Evolutionary conservation across 306 rosid species (phyloP).

Genomic region (Lathyrus oleraceus): DNA sequence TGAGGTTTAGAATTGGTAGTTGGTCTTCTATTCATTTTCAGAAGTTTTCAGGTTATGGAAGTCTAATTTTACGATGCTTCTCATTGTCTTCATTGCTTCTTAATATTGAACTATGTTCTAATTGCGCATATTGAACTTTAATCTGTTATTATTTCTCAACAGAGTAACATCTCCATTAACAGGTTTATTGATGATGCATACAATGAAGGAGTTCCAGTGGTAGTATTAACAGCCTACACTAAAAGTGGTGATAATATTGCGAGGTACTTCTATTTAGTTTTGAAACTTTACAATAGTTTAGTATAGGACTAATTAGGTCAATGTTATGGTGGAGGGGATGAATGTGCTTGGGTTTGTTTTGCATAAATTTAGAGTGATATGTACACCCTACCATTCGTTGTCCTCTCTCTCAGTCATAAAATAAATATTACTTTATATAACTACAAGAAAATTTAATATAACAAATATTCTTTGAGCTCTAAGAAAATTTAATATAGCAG

Average conservation of each 20-base stretch:
- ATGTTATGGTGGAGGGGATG: slow-evolving; percentile 18
- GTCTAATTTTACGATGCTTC: slow-evolving; percentile 26
- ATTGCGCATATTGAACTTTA: slow-evolving; percentile 20
- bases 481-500: neutral
- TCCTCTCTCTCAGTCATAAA: neutral
- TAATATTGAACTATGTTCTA: slow-evolving; percentile 18
- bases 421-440: no score
- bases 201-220: slow-evolving; percentile 67
- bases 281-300: slow-evolving; percentile 15
- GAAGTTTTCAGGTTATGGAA: slow-evolving; percentile 13
- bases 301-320: slow-evolving; percentile 1
- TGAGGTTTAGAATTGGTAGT: neutral
- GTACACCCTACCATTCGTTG: slow-evolving; percentile 14
- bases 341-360: slow-evolving; percentile 4
- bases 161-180: slow-evolving; percentile 40
- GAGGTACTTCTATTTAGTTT: slow-evolving; percentile 53
- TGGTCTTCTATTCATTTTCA: slow-evolving; percentile 14
- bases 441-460: neutral
- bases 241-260: slow-evolving; percentile 66
- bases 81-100: slow-evolving; percentile 23
- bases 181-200: slow-evolving; percentile 85
- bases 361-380: neutral
- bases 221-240: slow-evolving; percentile 71
- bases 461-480: slow-evolving; percentile 22
- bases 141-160: slow-evolving; percentile 30